A percentile compares a stretch with the other conserved stretches of the same genome.
Evolutionary conservation across 2,329 filamentous ascomycete species (phyloP).

Genomic region (Graphium sp.): DNA sequence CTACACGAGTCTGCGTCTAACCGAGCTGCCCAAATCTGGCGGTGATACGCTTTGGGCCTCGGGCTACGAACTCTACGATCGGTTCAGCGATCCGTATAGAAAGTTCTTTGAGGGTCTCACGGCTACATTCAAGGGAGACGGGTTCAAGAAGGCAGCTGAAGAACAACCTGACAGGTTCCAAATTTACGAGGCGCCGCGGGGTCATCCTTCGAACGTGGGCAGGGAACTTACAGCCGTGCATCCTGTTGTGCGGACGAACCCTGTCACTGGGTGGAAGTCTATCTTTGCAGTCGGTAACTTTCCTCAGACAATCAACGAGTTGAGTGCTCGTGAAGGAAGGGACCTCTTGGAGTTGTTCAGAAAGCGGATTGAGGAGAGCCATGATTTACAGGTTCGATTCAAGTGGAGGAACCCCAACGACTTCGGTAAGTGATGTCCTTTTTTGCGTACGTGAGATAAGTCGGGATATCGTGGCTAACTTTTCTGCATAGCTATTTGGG

Average conservation of each 20-base stretch:
- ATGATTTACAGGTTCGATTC: slow-evolving; percentile 39
- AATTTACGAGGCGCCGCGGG: slow-evolving; percentile 24
- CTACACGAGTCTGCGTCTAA: slow-evolving; percentile 42
- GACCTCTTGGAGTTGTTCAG: slow-evolving; percentile 27
- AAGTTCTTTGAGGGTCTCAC: slow-evolving; percentile 33
- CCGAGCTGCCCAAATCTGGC: slow-evolving; percentile 36
- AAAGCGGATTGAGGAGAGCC: slow-evolving; percentile 31
- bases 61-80: slow-evolving; percentile 43
- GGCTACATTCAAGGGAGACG: slow-evolving; percentile 14
- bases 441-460: neutral
- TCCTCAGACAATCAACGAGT: slow-evolving; percentile 35
- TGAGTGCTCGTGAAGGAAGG: slow-evolving; percentile 35
- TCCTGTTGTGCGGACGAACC: slow-evolving; percentile 42
- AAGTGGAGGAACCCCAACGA: slow-evolving; percentile 32
- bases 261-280: slow-evolving; percentile 38
- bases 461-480: neutral
- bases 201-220: slow-evolving; percentile 41
- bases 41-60: slow-evolving; percentile 47
- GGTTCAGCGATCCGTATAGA: slow-evolving; percentile 29
- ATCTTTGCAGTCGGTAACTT: slow-evolving; percentile 32
- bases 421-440: slow-evolving; percentile 9
- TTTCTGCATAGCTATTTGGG: slow-evolving; percentile 5
- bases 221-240: slow-evolving; percentile 29
- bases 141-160: slow-evolving; percentile 29
- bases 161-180: slow-evolving; percentile 18